Base-by-base conservation (phyloP, 306 rosid genomes). In the Lagenaria siceraria region DNA sequence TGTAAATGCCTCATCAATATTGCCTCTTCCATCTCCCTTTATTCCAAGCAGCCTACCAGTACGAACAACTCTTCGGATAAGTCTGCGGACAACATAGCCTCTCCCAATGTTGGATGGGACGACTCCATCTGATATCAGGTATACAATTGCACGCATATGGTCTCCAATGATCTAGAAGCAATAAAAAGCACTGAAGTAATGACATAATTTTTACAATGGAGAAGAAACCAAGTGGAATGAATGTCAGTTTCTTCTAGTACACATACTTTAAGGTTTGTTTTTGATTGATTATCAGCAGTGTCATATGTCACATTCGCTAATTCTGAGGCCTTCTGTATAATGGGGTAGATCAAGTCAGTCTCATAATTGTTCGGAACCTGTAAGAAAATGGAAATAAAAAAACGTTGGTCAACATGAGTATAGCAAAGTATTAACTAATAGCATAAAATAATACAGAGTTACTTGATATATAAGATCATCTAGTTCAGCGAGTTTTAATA, bases 321-420 rank as follows among this genome's bases (percentile, higher is more conserved):
- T 77, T 85, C 81, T 59, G 97, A 85, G 71, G 90, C 87, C 84
- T 70, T 84, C 90, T 92, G 87, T 84, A 92, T 89, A 77, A 92
- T 94, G 82, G 98, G 97, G 85, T 92, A 92, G 81, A 94, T 94
- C 85, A 94, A 85, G 83, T 94, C 98, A 66, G 95, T 94, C 87
- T 94, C 98, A 79, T 90, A 94, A 77, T 90, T 94, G 87, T 90
- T 94, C 48, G 97, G 88, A 84, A 90, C 96, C 97, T 94, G 96
- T 84, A 88, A 33, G 63, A 19, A 61, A 65, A 65, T 38, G 21
- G 72, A 74, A 79, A 80, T 80, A 11, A 25, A 17, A 49, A 46
- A 25, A 85, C 18, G 14, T 65, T 79, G 76, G 75, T n/a, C 71
- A 42, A 74, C 66, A 76, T 42, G 75, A 78, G 75, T 43, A 72